Percentiles rank a stretch among this genome's conserved stretches.
These are phyloP conservation scores for Mycena epipterygia DNA, from an alignment of 768 basidiomycete species.

Conservation along the genomic window DNA sequence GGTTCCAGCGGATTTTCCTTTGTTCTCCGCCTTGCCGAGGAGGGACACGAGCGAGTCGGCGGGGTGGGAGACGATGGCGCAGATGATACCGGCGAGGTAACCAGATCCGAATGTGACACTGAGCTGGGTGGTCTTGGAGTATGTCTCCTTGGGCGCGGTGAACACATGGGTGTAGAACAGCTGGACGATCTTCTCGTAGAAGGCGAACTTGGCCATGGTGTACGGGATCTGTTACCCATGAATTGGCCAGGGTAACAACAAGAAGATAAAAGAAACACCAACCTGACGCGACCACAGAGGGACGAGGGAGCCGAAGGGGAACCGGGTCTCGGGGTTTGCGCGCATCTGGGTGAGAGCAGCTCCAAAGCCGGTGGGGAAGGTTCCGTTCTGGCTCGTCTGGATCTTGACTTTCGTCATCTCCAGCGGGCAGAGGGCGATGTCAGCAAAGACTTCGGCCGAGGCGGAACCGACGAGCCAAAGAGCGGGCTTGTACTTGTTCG, in stretches of 20 bases:
- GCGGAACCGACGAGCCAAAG: constrained; percentile 97
- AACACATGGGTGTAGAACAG: constrained; percentile 92
- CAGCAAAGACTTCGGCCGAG: constrained; percentile 95
- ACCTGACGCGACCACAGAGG: constrained; percentile 93
- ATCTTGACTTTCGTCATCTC: constrained; percentile 97
- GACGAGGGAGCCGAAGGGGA: constrained; percentile 87
- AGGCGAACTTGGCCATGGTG: constrained; percentile 99
- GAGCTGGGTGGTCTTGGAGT: constrained; percentile 88
- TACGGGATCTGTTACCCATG: constrained; percentile 81
- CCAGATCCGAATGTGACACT: constrained; percentile 91
- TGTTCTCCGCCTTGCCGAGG: constrained; percentile 91
- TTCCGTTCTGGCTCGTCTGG: constrained; percentile 80
- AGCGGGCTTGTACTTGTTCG: constrained; percentile 85
- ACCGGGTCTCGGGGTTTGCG: constrained; percentile 78
- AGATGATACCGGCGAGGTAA: constrained; percentile 96
- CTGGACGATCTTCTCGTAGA: constrained; percentile 91
- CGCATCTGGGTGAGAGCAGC: constrained; percentile 81
- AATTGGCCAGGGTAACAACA: not conserved
- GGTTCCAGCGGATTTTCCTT: constrained; percentile 80
- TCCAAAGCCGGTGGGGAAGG: constrained; percentile 83
- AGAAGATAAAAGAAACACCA: constrained; percentile 38
- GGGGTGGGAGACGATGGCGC: constrained; percentile 96
- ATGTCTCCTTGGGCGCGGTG: constrained; percentile 81
- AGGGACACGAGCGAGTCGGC: constrained; percentile 94
- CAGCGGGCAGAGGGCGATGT: constrained; percentile 94